Base-by-base conservation (phyloP, 2,329 filamentous ascomycete genomes). In the Alternaria postmessia region DNA sequence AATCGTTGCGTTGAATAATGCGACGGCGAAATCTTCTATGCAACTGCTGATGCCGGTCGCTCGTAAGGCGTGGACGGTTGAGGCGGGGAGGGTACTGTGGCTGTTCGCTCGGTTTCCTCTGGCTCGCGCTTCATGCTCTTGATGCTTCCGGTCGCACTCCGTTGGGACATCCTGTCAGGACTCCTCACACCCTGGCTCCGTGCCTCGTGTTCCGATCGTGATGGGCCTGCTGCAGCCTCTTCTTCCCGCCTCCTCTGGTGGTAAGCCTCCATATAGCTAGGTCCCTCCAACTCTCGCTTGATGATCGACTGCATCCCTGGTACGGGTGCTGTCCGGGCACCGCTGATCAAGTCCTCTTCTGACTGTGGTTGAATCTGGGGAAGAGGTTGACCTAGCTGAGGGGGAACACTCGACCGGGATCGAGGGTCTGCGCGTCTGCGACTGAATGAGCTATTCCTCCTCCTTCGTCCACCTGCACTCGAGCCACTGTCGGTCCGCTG, bases 401-500 rank as follows among this genome's bases (percentile, higher is more conserved):
- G 76, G 34, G 76, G 75, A 20, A 78, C 75, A 59, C 75, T 78
- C 28, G 75, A 70, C 32, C 75, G 72, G n/a, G 72, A 71, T 49
- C 72, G 65, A 49, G 63, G 57, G 38, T 75, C 70, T 49, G 71
- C 71, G 22, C 76, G 73, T 61, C 75, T 66, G 49, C 75, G 67
- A 57, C 74, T 75, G 59, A 78, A 73, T 1, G 76, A 77, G 58
- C 74, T 72, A 41, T 70, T 75, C 54, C 74, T 74, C 30, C 70
- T 66, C 42, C 73, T 68, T 16, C 72, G 51, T 42, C 55, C 55
- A 18, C 55, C 70, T 28, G 74, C 71, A 52, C 72, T 75, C 14
- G 74, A 72, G 24, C 66, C 68, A 54, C 75, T 78, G 32, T 75
- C 75, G 44, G 72, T 69, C 39, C 75, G 73, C 32, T 75, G 75